Percentiles rank a stretch among this genome's conserved stretches.
Evolutionary conservation across 805 yeast species (phyloP).

Genomic region (Candida incommunis): DNA sequence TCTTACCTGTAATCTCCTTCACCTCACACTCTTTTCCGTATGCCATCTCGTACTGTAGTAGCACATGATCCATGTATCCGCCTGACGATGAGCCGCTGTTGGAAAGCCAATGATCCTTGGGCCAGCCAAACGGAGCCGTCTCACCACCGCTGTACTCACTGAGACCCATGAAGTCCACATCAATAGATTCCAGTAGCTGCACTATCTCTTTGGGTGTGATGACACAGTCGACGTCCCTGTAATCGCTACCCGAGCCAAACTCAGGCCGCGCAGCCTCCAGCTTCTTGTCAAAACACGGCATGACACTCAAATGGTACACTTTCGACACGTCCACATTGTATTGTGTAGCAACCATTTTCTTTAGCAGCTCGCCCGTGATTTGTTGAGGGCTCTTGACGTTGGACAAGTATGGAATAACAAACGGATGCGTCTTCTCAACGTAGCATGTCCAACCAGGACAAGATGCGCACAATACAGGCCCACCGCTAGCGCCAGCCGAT

Average conservation of each 20-base stretch:
- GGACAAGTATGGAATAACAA: slow-evolving; percentile 55
- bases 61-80: slow-evolving; percentile 68
- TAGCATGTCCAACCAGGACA: slow-evolving; percentile 97
- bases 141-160: not conserved
- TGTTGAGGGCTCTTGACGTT: slow-evolving; percentile 84
- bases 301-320: slow-evolving; percentile 69
- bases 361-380: slow-evolving; percentile 70
- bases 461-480: slow-evolving; percentile 57
- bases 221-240: slow-evolving; percentile 80
- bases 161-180: slow-evolving; percentile 15
- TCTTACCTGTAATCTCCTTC: slow-evolving; percentile 41
- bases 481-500: slow-evolving; percentile 13
- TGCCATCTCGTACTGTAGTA: slow-evolving; percentile 22
- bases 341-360: slow-evolving; percentile 31
- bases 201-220: slow-evolving; percentile 81
- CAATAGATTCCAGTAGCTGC: slow-evolving; percentile 48
- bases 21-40: slow-evolving; percentile 21
- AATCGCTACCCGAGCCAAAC: slow-evolving; percentile 21
- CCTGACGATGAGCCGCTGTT: slow-evolving; percentile 79
- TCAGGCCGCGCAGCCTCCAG: slow-evolving; percentile 86
- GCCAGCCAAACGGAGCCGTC: slow-evolving; percentile 50
- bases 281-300: slow-evolving; percentile 98
- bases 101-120: slow-evolving; percentile 52
- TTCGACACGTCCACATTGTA: slow-evolving; percentile 19
- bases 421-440: slow-evolving; percentile 91